Evolutionary conservation across 495 filamentous ascomycete species (phyloP).

Genomic region (Pyronema domesticum): DNA sequence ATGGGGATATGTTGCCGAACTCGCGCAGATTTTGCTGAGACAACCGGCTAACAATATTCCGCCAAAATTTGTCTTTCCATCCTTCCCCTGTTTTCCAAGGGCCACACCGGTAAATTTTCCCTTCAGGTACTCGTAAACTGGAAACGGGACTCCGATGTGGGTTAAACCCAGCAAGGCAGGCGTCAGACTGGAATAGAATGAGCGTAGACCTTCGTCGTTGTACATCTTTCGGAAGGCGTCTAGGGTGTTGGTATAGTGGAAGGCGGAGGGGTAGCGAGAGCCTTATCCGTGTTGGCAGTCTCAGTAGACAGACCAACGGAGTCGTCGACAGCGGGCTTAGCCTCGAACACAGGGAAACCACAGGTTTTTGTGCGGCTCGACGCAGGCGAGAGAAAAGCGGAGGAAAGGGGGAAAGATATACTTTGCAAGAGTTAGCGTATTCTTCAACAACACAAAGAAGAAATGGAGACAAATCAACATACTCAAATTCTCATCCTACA

Average conservation of each 20-base stretch:
- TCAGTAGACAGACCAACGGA: too few relatives aligned
- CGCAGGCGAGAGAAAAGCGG: too few relatives aligned
- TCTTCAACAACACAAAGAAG: too few relatives aligned
- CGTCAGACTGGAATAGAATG: slow-evolving; percentile 90
- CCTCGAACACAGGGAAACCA: too few relatives aligned
- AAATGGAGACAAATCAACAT: too few relatives aligned
- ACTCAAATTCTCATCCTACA: too few relatives aligned
- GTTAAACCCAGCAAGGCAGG: slow-evolving; percentile 82
- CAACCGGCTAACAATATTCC: slow-evolving; percentile 81
- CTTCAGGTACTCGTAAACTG: slow-evolving; percentile 86
- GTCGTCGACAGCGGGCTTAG: too few relatives aligned
- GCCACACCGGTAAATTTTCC: slow-evolving; percentile 63
- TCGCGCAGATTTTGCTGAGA: slow-evolving; percentile 84
- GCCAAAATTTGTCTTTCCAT: slow-evolving; percentile 42
- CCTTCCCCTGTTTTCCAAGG: slow-evolving; percentile 17
- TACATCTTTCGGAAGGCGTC: slow-evolving; percentile 97
- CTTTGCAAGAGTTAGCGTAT: too few relatives aligned
- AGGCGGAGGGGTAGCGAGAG: slow-evolving; percentile 33
- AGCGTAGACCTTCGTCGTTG: slow-evolving; percentile 59
- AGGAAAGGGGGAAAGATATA: too few relatives aligned
- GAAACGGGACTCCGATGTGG: slow-evolving; percentile 96
- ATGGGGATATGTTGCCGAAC: slow-evolving; percentile 90
- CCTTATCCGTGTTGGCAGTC: too few relatives aligned
- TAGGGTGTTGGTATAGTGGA: slow-evolving; percentile 72
- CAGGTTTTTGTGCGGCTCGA: too few relatives aligned